These are phyloP conservation scores for Eucalyptus tenuipes DNA, from an alignment of 345 rosid species.

Conservation along the genomic window DNA sequence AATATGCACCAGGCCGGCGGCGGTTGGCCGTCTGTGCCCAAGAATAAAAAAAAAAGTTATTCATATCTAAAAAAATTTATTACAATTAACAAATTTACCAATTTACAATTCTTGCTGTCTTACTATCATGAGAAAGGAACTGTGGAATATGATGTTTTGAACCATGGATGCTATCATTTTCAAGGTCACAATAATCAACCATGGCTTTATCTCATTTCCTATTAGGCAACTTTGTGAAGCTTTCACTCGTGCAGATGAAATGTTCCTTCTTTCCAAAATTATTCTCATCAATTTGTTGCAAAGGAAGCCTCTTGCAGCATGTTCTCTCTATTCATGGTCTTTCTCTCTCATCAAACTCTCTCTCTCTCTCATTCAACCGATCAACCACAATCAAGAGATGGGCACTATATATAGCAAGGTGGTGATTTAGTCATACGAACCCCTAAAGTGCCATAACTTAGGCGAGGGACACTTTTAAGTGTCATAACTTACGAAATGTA, in stretches of 20 bases:
- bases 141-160: background rate
- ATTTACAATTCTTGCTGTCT: background rate
- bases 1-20: rapidly evolving
- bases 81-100: too few species aligned
- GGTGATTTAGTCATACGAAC: background rate
- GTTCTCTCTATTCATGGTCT: background rate
- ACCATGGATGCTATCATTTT: background rate
- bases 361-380: background rate
- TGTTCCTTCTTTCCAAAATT: background rate
- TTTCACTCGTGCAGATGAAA: background rate
- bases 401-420: background rate
- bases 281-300: background rate
- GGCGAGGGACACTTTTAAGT: too few species aligned
- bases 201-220: background rate
- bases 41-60: too few species aligned
- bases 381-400: background rate
- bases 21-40: rapidly evolving
- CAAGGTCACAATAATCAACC: background rate
- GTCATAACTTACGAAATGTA: too few species aligned
- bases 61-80: too few species aligned
- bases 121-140: background rate
- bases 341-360: background rate
- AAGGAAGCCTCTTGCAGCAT: background rate
- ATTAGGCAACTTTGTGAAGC: background rate
- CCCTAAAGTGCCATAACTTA: too few species aligned